Base-by-base conservation (phyloP, 1,284 basidiomycete species). In the Cutaneotrichosporon sp. region DNA sequence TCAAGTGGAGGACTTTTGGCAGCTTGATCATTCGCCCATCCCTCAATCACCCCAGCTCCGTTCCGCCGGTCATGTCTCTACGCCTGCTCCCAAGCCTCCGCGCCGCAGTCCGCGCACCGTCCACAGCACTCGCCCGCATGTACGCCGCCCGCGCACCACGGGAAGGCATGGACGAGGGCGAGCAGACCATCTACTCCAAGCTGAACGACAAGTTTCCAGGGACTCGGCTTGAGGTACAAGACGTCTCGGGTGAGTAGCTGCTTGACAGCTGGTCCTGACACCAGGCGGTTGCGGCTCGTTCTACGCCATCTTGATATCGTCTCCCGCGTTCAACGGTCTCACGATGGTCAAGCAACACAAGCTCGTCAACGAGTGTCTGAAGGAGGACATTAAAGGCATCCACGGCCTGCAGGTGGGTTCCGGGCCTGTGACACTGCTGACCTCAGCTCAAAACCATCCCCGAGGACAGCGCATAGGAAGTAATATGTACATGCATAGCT, bases 201-300 rank as follows among this genome's bases (percentile, higher is more conserved):
- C 77, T 97, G 35, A 79, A 79, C 7, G 79, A 82, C 43, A 82
- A 77, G 62, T 92, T 96, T 74, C 74, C 80, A 10, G 89, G 91
- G 14, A 81, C 84, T 22, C 80, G 83, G 57, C 76, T 94, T 22
- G 80, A 84, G 58, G 90, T 96, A 2, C 84, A 90, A 75, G 91
- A 96, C 71, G 82, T 92, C 10, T 94, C 91, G 41, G 90, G 91
- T 90, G 32, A 57, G 82, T 68, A 12, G 3, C 20, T n/a, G 14
- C 29, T 19, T 24, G 8, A 9, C 12, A 12, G 45, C 12, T 9
- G 12, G 27, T 26, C 3, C 46, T 41, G 25, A 54, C 52, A 25
- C 33, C 61, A 94, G 92, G 93, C 51, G 94, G 94, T 26, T 98
- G 94, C 69, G 96, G 94, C 11, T 82, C 86, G 3, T 99, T 98